Percentiles rank a stretch among this genome's conserved stretches.
Conservation (phyloP, 108 stramenopile genomes). For the Cyclotella choctawhatcheeana region DNA sequence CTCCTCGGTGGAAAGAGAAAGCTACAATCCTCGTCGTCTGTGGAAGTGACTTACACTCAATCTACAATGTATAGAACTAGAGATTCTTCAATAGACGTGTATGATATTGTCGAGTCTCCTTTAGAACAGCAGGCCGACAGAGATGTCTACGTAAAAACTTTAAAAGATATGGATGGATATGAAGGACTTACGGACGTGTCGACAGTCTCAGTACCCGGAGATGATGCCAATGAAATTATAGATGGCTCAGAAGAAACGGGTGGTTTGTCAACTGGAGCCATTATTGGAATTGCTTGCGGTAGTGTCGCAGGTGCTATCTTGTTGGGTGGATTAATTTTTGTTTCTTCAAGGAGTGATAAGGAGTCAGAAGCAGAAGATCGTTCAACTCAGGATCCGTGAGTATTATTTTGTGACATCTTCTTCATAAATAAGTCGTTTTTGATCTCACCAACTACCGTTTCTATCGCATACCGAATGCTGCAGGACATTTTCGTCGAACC, state of each 20-base stretch:
- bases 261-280: conserved; percentile 25
- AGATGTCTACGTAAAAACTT: conserved; percentile 18
- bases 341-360: conserved; percentile 34
- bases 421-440: neutral
- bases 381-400: conserved; percentile 23
- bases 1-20: conserved; percentile 4
- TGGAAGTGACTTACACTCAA: conserved; percentile 47
- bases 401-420: neutral
- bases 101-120: conserved; percentile 18
- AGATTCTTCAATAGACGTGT: conserved; percentile 22
- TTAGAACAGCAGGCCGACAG: conserved; percentile 7
- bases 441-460: neutral
- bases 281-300: conserved; percentile 70
- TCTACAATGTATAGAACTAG: conserved; percentile 23
- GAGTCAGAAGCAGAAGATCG: conserved; percentile 20
- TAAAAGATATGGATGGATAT: conserved; percentile 37
- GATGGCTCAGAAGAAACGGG: conserved; percentile 15
- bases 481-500: conserved; percentile 20
- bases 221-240: neutral
- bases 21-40: conserved; percentile 25
- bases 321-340: conserved; percentile 27
- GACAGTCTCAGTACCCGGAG: conserved; percentile 12
- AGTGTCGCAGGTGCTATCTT: conserved; percentile 48
- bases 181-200: conserved; percentile 35
- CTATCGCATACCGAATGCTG: neutral